These are phyloP conservation scores for Dactylonectria macrodidyma DNA, from an alignment of 2,329 filamentous ascomycete genomes.

Conservation along the genomic window DNA sequence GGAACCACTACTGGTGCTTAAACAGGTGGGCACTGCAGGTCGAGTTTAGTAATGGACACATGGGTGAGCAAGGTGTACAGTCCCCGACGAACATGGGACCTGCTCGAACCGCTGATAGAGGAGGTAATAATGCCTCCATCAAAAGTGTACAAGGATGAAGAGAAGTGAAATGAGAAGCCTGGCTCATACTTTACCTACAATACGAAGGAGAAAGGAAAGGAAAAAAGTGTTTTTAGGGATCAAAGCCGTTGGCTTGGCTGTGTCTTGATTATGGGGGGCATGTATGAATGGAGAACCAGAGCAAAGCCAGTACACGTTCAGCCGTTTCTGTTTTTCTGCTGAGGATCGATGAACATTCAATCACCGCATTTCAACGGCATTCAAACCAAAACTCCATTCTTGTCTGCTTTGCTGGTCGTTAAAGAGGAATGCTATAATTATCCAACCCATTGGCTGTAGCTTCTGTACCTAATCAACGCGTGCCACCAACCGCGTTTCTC, in stretches of 20 bases:
- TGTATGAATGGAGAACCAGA: not conserved
- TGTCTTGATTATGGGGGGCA: too few species aligned
- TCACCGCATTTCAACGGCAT: not conserved
- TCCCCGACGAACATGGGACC: too few species aligned
- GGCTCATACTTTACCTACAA: too few species aligned
- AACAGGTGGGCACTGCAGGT: not conserved
- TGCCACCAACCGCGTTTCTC: constrained; percentile 40
- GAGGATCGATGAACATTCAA: not conserved
- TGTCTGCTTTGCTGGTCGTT: not conserved
- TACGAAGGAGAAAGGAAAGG: too few species aligned
- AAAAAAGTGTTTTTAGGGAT: too few species aligned
- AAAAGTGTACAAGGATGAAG: too few species aligned
- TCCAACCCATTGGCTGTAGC: not conserved
- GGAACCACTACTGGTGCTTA: not conserved
- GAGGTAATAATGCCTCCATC: too few species aligned
- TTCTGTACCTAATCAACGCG: constrained; percentile 28
- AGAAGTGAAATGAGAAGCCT: too few species aligned
- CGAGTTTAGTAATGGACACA: not conserved
- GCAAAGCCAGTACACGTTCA: not conserved
- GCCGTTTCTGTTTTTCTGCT: not conserved
- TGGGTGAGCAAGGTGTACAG: too few species aligned
- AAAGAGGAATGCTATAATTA: too few species aligned
- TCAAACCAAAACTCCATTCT: not conserved
- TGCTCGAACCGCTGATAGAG: too few species aligned
- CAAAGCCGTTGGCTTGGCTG: too few species aligned